Evolutionary conservation across 2,329 filamentous ascomycete species (phyloP), one percentile per base, ranked within the genome.

Genomic region (Acarospora socialis): DNA sequence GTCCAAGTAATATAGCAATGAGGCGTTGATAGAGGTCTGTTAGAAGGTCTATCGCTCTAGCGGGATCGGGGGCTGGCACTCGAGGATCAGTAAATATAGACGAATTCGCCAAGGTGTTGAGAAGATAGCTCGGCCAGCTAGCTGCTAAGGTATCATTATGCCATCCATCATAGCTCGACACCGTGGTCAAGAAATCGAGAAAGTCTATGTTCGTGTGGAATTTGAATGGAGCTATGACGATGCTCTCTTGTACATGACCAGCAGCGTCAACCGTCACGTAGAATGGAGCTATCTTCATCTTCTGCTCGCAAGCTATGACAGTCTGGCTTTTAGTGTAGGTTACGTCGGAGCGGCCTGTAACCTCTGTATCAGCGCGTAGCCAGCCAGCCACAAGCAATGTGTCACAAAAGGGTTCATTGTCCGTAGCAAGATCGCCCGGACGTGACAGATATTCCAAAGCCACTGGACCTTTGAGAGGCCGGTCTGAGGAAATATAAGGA

Each of bases 81-180:
- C 29, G 32, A 1, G 63, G 56, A 31, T 52, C 55, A 0, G 70
- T 18, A 0, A 63, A 12, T 0, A 40, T 28, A 1, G 46, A 49
- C 3, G 42, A 50, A 2, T 60, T 56, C 0, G 28, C 42, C 0
- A 32, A 15, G 1, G 51, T 24, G 1, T 44, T 43, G 0, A 67
- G 38, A n/a, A 72, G 52, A 19, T 68, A 60, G 28, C 61, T 66
- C 18, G 63, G 45, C 50, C 59, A 68, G 23, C 66, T 61, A n/a
- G 13, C 34, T 4, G 63, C 47, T 1, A 55, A 45, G 0, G 50
- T 57, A 24, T 66, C 56, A 33, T 65, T 68, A 39, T 70, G 69
- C 59, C 60, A 69, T n/a, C n/a, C n/a, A n/a, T n/a, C n/a, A n/a
- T n/a, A n/a, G n/a, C n/a, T n/a, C n/a, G n/a, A n/a, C n/a, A n/a